A percentile compares a stretch with the other conserved stretches of the same genome.
These are phyloP conservation scores for Trichophyton benhamiae DNA, from an alignment of 2,329 filamentous ascomycete genomes.

Conservation along the genomic window DNA sequence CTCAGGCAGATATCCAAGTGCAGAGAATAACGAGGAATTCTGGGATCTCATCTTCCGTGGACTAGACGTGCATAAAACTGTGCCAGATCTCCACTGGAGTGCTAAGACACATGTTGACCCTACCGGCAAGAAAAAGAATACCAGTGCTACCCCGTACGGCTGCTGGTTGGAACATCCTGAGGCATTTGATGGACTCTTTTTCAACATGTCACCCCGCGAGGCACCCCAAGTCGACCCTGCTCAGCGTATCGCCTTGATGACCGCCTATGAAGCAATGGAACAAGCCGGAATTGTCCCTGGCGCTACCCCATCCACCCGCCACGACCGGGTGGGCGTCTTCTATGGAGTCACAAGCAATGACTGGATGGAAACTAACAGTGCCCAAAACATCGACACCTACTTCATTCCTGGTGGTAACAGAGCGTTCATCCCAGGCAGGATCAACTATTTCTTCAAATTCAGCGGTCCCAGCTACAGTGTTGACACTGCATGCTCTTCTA, in stretches of 20 bases:
- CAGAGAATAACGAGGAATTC: neutral
- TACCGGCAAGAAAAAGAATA: conserved; percentile 14
- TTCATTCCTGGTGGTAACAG: conserved; percentile 8
- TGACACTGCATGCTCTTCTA: conserved; percentile 39
- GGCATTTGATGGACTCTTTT: conserved; percentile 18
- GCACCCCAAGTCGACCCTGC: conserved; percentile 15
- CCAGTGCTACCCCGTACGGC: conserved; percentile 17
- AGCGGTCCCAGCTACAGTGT: conserved; percentile 12
- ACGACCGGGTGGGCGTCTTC: neutral
- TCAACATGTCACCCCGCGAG: conserved; percentile 14
- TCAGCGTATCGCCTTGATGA: conserved; percentile 16
- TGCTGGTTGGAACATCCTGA: conserved; percentile 7
- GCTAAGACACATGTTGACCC: conserved; percentile 15
- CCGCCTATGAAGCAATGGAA: conserved; percentile 14
- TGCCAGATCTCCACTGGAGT: conserved; percentile 12
- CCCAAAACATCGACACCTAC: neutral
- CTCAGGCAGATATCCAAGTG: conserved; percentile 1
- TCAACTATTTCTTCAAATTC: conserved; percentile 18
- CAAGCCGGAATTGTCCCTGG: conserved; percentile 11
- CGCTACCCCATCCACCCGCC: neutral
- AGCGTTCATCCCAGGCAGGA: conserved; percentile 16
- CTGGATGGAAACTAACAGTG: conserved; percentile 5
- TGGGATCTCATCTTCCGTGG: neutral
- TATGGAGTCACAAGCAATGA: conserved; percentile 13
- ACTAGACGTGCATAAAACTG: neutral